These are phyloP conservation scores for Auricularia auricula-judae DNA, from an alignment of 768 basidiomycete species.

Conservation along the genomic window DNA sequence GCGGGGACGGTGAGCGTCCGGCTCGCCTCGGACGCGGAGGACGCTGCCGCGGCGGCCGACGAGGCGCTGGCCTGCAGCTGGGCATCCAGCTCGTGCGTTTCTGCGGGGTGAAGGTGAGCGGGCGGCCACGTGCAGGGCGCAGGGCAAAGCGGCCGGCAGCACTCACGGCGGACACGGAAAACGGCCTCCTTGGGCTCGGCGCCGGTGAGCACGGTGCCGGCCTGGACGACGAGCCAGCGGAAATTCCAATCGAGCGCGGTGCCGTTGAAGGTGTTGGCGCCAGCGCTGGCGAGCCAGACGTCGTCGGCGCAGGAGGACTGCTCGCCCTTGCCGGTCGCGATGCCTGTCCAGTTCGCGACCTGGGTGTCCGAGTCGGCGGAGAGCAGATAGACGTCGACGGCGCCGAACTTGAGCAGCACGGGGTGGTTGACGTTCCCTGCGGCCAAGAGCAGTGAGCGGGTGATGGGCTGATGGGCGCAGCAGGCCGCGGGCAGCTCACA, in stretches of 20 bases:
- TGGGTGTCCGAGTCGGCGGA: conserved; percentile 52
- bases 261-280: conserved; percentile 30
- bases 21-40: conserved; percentile 23
- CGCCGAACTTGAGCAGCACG: conserved; percentile 46
- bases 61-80: conserved; percentile 35
- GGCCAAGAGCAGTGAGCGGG: conserved; percentile 9
- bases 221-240: conserved; percentile 68
- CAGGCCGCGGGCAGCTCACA: conserved; percentile 37
- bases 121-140: conserved; percentile 1
- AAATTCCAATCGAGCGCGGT: conserved; percentile 53
- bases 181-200: conserved; percentile 55
- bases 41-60: conserved; percentile 26
- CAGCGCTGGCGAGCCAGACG: conserved; percentile 56
- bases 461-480: conserved; percentile 8
- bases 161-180: conserved; percentile 75
- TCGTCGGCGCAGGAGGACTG: conserved; percentile 54
- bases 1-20: background rate
- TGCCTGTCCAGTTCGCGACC: conserved; percentile 36
- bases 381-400: conserved; percentile 69
- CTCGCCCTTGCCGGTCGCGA: conserved; percentile 43
- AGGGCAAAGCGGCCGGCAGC: background rate
- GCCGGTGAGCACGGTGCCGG: conserved; percentile 42
- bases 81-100: conserved; percentile 64
- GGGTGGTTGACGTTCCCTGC: conserved; percentile 70
- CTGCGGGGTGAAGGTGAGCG: conserved; percentile 23